Evolutionary conservation across 2,329 filamentous ascomycete species (phyloP), one percentile per base, ranked within the genome.

Genomic region (Aspergillus sp.): DNA sequence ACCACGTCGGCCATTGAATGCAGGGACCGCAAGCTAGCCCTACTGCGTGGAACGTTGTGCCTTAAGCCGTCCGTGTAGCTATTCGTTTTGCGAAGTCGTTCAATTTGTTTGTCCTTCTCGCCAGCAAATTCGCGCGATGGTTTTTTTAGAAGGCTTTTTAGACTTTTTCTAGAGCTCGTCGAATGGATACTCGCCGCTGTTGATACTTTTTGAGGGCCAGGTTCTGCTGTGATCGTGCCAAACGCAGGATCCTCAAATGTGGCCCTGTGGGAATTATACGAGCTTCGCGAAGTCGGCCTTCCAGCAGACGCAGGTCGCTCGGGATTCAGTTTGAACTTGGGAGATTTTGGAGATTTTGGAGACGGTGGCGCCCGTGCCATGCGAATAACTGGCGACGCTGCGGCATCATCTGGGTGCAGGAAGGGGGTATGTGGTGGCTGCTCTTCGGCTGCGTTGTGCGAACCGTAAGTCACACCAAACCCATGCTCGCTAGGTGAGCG

Each of bases 321-420:
- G 43, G 60, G 49, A 27, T 58, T 58, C 0, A 87, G 84, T n/a
- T 88, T 91, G 52, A 43, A 39, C 33, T 56, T 56, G 19, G 53
- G 25, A 7, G 52, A 43, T 35, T 49, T 55, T 21, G 52, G 53
- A 2, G 90, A 77, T 25, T 90, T 92, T 66, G 87, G 85, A 54
- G 90, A 90, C 51, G 89, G 91, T 0, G 90, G 90, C 7, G 88
- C 89, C 72, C 93, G 93, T 33, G 91, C 85, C 33, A 93, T 96
- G 62, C 89, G 87, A 66, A 96, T 84, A 55, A 93, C 84, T 17
- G 92, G 91, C 12, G 91, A 77, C 60, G 81, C 78, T 33, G 83
- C 84, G 43, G 82, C 82, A 75, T 86, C 82, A 70, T 85, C 82
- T 37, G 80, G 76, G 62, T 81, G 78, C 54, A 81, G 62, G 63